Percentiles rank a stretch among this genome's conserved stretches.
phyloP scores from a whole-genome alignment of 164 flowering plant genomes.

The Dillenia turbinata region DNA sequence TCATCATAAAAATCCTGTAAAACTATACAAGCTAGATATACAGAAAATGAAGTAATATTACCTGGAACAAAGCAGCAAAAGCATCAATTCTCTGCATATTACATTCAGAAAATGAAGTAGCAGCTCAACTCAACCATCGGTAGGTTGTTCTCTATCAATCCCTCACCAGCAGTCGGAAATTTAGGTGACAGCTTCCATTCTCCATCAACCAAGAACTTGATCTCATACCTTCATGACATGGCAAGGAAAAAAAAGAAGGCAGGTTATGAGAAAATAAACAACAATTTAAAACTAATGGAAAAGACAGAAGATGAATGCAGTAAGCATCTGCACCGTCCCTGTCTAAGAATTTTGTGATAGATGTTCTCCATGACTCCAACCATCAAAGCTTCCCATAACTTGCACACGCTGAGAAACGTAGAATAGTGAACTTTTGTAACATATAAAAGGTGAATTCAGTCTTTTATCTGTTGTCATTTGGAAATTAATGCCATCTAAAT shows the following conservation, averaged over 20 bases:
- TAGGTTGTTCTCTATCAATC: conserved; percentile 65
- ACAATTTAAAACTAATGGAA: no score
- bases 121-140: conserved; percentile 55
- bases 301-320: background rate
- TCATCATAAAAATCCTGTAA: no score
- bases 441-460: no score
- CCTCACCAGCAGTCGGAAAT: conserved; percentile 74
- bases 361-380: conserved; percentile 91
- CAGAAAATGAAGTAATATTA: no score
- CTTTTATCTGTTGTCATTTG: no score
- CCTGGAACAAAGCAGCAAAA: background rate
- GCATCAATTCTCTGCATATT: background rate
- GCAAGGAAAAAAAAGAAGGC: background rate
- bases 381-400: conserved; percentile 93
- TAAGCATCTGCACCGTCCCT: conserved; percentile 60
- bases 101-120: background rate
- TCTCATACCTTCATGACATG: conserved; percentile 55
- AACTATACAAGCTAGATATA: no score
- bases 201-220: conserved; percentile 92
- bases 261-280: background rate
- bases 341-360: conserved; percentile 92
- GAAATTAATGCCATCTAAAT: no score
- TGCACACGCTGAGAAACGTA: conserved; percentile 56
- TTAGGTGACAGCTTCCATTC: conserved; percentile 90
- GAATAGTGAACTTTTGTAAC: no score